Conservation (phyloP, 768 basidiomycete genomes). For the Lactifluus rugatus region DNA sequence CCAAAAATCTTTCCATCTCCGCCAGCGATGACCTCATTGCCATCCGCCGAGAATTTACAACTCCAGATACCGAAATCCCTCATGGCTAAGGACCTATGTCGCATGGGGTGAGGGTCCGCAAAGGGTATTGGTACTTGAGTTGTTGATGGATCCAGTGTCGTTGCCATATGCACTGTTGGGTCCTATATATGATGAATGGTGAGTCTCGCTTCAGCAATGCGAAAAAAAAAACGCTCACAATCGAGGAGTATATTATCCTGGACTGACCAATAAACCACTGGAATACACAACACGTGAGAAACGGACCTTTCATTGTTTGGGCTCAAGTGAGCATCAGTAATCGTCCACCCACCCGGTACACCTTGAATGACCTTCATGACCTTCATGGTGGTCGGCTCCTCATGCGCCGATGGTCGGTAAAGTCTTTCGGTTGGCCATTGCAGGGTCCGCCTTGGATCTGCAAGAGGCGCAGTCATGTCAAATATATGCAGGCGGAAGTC, state of each 20-base stretch:
- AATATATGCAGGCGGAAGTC: slow-evolving; percentile 89
- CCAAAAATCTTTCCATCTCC: slow-evolving; percentile 77
- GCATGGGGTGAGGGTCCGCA: slow-evolving; percentile 24
- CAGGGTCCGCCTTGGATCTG: slow-evolving; percentile 20
- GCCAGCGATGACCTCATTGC: slow-evolving; percentile 90
- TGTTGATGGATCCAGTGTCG: slow-evolving; percentile 50
- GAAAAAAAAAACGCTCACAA: slow-evolving; percentile 37
- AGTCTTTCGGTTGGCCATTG: slow-evolving; percentile 6
- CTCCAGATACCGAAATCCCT: slow-evolving; percentile 75
- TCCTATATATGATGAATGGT: slow-evolving; percentile 35
- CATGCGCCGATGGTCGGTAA: slow-evolving; percentile 25
- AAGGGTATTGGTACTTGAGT: slow-evolving; percentile 52
- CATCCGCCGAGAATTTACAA: slow-evolving; percentile 93
- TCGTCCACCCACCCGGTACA: slow-evolving; percentile 76
- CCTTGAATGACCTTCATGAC: slow-evolving; percentile 63
- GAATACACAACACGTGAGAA: background rate
- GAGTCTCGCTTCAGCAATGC: background rate
- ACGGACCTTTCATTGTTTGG: slow-evolving; percentile 75
- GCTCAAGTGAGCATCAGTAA: slow-evolving; percentile 89
- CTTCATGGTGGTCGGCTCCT: slow-evolving; percentile 42
- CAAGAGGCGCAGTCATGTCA: slow-evolving; percentile 50
- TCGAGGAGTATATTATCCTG: slow-evolving; percentile 90
- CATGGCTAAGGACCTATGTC: slow-evolving; percentile 28
- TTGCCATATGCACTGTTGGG: slow-evolving; percentile 66
- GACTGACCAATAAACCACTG: slow-evolving; percentile 4